These are phyloP conservation scores for Panicum hallii DNA, from an alignment of 202 grass and related monocot species.

Conservation along the genomic window DNA sequence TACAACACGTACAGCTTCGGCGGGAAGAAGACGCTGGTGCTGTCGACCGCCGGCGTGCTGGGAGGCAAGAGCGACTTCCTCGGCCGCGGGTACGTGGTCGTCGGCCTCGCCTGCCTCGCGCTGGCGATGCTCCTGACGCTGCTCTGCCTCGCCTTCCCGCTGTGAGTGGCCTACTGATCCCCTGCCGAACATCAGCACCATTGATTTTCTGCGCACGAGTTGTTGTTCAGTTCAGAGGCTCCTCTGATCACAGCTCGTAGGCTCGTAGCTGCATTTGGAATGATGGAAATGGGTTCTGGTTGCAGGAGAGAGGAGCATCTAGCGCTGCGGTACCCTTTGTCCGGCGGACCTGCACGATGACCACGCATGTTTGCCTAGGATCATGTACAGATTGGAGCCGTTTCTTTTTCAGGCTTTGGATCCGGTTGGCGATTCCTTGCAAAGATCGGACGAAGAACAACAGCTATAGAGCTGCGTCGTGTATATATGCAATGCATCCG, in stretches of 20 bases:
- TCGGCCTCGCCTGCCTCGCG: slow-evolving; percentile 62
- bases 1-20: slow-evolving; percentile 76
- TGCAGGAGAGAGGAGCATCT: slow-evolving; percentile 52
- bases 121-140: slow-evolving; percentile 55
- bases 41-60: slow-evolving; percentile 64
- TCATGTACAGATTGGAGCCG: neutral
- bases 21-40: slow-evolving; percentile 65
- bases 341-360: slow-evolving; percentile 9
- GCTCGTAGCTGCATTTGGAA: neutral
- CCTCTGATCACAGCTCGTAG: neutral
- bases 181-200: neutral
- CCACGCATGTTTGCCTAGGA: neutral
- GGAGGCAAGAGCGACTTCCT: slow-evolving; percentile 71
- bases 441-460: neutral
- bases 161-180: slow-evolving; percentile 41
- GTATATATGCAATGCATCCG: neutral
- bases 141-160: slow-evolving; percentile 54
- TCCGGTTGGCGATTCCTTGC: neutral
- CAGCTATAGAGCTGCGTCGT: neutral
- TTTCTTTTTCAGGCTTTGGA: neutral
- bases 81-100: slow-evolving; percentile 51
- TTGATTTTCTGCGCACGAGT: neutral
- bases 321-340: slow-evolving; percentile 5
- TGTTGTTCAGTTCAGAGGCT: slow-evolving; percentile 3
- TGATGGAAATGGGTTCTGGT: neutral